Conservation (phyloP, 306 rosid genomes). For the Vigna trinervia region DNA sequence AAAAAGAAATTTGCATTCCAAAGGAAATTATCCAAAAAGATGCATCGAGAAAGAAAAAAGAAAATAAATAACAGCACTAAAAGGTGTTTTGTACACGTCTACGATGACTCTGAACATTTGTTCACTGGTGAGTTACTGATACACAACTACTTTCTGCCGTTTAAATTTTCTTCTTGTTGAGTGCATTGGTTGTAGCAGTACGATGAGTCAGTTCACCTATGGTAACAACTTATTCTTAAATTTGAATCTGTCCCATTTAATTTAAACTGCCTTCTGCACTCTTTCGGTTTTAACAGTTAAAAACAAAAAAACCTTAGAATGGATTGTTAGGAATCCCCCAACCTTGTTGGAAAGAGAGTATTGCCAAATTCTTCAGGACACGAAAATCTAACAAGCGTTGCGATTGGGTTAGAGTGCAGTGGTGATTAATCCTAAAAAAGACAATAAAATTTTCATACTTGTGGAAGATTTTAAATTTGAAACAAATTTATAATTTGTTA, state of each 20-base stretch:
- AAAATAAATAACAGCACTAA: neutral
- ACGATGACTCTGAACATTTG: neutral
- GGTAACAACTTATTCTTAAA: neutral
- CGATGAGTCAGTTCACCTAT: neutral
- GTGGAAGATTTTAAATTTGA: too few species aligned
- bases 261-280: neutral
- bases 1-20: neutral
- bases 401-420: neutral
- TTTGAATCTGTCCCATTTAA: conserved; percentile 23
- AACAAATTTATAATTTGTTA: too few species aligned
- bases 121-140: neutral
- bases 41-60: neutral
- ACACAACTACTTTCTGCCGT: neutral
- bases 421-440: neutral
- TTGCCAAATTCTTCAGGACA: neutral
- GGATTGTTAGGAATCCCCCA: neutral
- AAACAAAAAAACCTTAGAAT: neutral
- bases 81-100: neutral
- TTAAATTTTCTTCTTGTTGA: neutral
- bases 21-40: neutral
- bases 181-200: neutral
- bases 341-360: conserved; percentile 1
- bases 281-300: neutral
- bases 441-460: too few species aligned
- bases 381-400: too few species aligned